Evolutionary conservation across 495 filamentous ascomycete species (phyloP).

Genomic region (Penicillium ochrochloron): DNA sequence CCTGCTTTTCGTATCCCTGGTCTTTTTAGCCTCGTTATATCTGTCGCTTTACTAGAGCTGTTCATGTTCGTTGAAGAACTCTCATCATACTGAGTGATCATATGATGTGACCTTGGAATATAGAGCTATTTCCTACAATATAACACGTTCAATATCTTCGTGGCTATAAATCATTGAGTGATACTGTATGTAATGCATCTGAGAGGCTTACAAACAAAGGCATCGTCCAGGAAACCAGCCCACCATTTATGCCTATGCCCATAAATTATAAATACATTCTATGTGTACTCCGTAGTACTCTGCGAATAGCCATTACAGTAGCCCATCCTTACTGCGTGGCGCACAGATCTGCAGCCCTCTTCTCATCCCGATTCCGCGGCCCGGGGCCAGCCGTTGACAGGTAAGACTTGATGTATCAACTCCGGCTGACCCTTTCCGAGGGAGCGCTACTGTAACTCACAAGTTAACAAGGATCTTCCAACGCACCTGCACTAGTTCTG

Average conservation of each 20-base stretch:
- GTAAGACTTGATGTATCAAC: conserved; percentile 4
- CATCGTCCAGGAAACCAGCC: not conserved
- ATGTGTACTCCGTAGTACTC: not conserved
- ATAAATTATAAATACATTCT: not conserved
- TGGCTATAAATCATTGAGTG: not conserved
- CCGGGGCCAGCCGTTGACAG: conserved; percentile 3
- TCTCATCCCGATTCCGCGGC: not conserved
- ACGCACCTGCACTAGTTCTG: not conserved
- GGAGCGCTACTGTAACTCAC: not conserved
- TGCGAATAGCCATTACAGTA: no score
- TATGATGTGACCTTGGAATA: not conserved
- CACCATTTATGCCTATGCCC: not conserved
- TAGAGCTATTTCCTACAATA: conserved; percentile 1
- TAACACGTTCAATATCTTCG: not conserved
- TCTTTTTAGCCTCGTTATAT: not conserved
- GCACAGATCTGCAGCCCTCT: not conserved
- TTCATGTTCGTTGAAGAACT: not conserved
- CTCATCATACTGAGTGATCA: not conserved
- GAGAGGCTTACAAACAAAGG: not conserved
- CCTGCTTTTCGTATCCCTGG: not conserved
- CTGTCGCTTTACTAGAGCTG: not conserved
- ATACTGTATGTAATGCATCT: not conserved
- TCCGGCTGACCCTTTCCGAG: not conserved
- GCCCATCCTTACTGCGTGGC: not conserved
- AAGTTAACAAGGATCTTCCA: not conserved